Base-by-base conservation (phyloP, 257 asterid genomes). In the Fraxinus pennsylvanica region DNA sequence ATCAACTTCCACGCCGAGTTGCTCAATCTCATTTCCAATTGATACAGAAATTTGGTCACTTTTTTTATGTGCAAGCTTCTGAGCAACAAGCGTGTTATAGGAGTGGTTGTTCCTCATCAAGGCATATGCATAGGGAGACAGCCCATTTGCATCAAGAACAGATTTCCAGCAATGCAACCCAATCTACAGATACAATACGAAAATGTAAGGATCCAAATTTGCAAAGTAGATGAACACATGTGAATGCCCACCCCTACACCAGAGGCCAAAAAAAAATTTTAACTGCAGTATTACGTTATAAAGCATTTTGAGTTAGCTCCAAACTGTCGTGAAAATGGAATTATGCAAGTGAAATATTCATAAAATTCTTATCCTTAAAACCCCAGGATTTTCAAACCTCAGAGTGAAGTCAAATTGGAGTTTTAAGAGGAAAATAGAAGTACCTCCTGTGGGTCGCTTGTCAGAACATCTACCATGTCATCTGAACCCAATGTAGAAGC, bases 391-490 rank as follows among this genome's bases (percentile, higher is more conserved):
- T 36, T 19, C 6, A 45, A 43, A 78, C 29, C 67, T 3, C 2
- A 5, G 6, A 27, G 15, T 17, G 12, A 32, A 7, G 67, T 35
- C 74, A 75, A 32, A 50, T 15, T 7, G 45, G 10, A 47, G 25
- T 66, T 36, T 22, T 47, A 72, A 30, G 74, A 73, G 25, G 32
- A 38, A 38, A 30, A 67, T n/a, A 65, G 74, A 70, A 32, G 22
- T 90, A 93, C 98, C 98, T 92, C 87, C 63, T 85, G 89, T 4
- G 97, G 93, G 79, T 93, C 98, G 57, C 84, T 90, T 14, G 96
- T 92, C 45, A 93, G 85, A 74, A 90, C 87, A 81, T 91, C 96
- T 74, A 93, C 89, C n/a, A 90, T 78, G 38, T 88, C 91, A 29
- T 86, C 91, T 1, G 96, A 86, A 63, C 81, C 84, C 19, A 91